A percentile compares a stretch with the other conserved stretches of the same genome.
Evolutionary conservation across 441 rosid species (phyloP).

Genomic region (Bruguiera hainesii): DNA sequence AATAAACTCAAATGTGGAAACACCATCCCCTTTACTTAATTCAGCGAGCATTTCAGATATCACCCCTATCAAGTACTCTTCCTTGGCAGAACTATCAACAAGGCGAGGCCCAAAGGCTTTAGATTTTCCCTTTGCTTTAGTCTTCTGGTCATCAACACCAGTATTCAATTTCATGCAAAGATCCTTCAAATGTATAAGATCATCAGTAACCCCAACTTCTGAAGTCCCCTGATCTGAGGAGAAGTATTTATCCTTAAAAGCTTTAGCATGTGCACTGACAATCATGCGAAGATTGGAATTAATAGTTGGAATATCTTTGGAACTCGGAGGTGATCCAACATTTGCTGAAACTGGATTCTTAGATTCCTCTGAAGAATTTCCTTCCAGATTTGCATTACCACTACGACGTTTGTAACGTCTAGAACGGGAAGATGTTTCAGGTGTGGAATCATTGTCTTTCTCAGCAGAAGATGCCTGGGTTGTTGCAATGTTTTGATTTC

Average conservation of each 20-base stretch:
- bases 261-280: constrained; percentile 88
- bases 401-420: constrained; percentile 87
- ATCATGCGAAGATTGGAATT: constrained; percentile 67
- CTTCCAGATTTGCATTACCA: constrained; percentile 66
- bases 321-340: constrained; percentile 63
- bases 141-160: constrained; percentile 86
- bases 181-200: constrained; percentile 81
- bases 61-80: constrained; percentile 77
- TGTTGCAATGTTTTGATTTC: constrained; percentile 44
- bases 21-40: constrained; percentile 95
- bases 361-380: constrained; percentile 60
- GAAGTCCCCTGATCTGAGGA: constrained; percentile 67
- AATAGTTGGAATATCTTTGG: constrained; percentile 61
- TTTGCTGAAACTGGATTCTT: constrained; percentile 51
- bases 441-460: constrained; percentile 66
- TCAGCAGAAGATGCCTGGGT: constrained; percentile 54
- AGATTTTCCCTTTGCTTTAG: constrained; percentile 86
- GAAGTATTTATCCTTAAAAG: constrained; percentile 87
- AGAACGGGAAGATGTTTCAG: constrained; percentile 78
- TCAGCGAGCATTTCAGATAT: constrained; percentile 85
- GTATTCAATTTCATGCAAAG: constrained; percentile 75
- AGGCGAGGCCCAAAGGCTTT: constrained; percentile 62
- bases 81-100: constrained; percentile 64
- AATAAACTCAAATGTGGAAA: constrained; percentile 97
- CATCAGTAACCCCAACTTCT: constrained; percentile 96